A percentile compares a stretch with the other conserved stretches of the same genome.
Evolutionary conservation across 2,329 filamentous ascomycete species (phyloP).

Genomic region (Aspergillus transmontanensis): DNA sequence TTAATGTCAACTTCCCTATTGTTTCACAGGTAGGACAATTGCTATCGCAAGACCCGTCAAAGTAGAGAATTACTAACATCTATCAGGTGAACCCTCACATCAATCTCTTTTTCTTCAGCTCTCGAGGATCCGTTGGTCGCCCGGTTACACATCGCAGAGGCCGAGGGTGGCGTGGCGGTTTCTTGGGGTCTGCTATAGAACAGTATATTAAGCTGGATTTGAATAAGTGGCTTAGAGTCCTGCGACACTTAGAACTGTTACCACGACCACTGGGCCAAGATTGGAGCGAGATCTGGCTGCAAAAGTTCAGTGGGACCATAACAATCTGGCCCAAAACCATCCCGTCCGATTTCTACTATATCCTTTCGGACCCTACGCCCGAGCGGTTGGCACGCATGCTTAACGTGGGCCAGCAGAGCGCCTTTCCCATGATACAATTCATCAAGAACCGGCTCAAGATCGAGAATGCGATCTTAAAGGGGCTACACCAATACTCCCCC

Average conservation of each 20-base stretch:
- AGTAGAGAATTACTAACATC: conserved; percentile 20
- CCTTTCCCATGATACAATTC: conserved; percentile 91
- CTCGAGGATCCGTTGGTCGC: conserved; percentile 84
- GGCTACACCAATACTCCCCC: conserved; percentile 44
- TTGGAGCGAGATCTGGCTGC: conserved; percentile 95
- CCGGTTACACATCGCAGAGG: conserved; percentile 93
- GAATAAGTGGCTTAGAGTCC: conserved; percentile 95
- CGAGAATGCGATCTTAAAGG: conserved; percentile 68
- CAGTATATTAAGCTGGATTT: conserved; percentile 96
- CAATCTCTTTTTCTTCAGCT: conserved; percentile 98
- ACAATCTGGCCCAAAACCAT: conserved; percentile 92
- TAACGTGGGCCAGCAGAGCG: conserved; percentile 82
- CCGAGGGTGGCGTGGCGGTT: conserved; percentile 93
- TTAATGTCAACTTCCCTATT: conserved; percentile 98
- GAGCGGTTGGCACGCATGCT: conserved; percentile 83
- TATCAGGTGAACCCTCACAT: conserved; percentile 90
- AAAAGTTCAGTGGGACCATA: conserved; percentile 90
- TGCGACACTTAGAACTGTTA: conserved; percentile 87
- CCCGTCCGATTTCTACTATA: conserved; percentile 78
- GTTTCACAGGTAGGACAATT: conserved; percentile 58
- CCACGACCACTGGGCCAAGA: conserved; percentile 90
- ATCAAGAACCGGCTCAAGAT: conserved; percentile 83
- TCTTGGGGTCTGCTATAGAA: conserved; percentile 86
- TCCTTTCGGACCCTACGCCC: conserved; percentile 79
- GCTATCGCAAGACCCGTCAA: not conserved